Evolutionary conservation across 805 yeast genomes (phyloP), one percentile per base, ranked within the genome.

Genomic region (Saccharomycopsis oosterbeekiorum): DNA sequence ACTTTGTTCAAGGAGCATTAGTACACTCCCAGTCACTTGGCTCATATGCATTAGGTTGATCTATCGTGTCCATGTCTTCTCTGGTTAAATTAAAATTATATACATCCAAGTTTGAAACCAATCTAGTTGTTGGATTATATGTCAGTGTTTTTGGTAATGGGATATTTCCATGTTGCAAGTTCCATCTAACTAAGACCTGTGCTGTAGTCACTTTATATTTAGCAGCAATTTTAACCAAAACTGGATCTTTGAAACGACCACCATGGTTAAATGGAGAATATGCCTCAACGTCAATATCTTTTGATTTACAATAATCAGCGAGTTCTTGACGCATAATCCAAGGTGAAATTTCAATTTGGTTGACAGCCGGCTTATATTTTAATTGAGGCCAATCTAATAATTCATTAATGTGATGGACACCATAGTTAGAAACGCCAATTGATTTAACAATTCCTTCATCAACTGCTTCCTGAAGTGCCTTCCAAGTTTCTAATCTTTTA

Each of bases 301-400:
- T 72, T 15, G 76, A 68, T 39, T 77, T 75, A 69, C 88, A 84
- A 72, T 75, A 86, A 59, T 83, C 80, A 24, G 86, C 82, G 61
- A 89, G 76, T 58, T 84, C 84, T 59, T 77, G 73, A 67, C 87
- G 77, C 74, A 86, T 88, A 68, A 86, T 76, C 92, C 94, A 88
- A 21, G 94, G 96, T 63, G 89, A 88, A 58, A 89, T 78, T 71
- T 89, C 96, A 68, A 89, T 81, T 70, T 90, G 96, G 71, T 89
- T 86, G 51, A 88, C 85, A 0, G 85, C 89, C 0, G 96, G 92
- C 64, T 78, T 77, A 64, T 80, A 69, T 63, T 72, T 78, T 64
- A 82, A 68, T 1, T 76, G 82, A 2, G 78, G 78, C 86, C 88
- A 84, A 2, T 69, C 66, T 53, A 86, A 74, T 55, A 88, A 72